A percentile compares a stretch with the other conserved stretches of the same genome.
These are phyloP conservation scores for Ophiostoma australiae DNA, from an alignment of 2,329 filamentous ascomycete species.

Conservation along the genomic window DNA sequence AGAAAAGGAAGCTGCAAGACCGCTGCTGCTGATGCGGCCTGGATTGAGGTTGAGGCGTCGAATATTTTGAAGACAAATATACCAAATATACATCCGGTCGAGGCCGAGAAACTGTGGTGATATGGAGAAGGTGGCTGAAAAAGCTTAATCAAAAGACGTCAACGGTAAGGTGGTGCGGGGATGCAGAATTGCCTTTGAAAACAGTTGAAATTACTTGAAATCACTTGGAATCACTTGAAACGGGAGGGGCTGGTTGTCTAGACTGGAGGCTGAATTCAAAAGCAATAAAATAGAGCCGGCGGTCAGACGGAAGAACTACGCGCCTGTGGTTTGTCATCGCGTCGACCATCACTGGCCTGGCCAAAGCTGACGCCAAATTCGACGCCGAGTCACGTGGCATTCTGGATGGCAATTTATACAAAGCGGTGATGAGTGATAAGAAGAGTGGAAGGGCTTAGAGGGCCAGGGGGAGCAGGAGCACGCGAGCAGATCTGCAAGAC, in stretches of 20 bases:
- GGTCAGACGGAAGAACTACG: constrained; percentile 21
- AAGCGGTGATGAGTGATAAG: not conserved
- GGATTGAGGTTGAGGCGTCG: not conserved
- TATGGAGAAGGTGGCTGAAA: not conserved
- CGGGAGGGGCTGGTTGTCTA: not conserved
- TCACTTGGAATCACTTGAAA: not conserved
- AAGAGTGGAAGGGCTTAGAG: too few species aligned
- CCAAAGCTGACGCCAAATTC: constrained; percentile 17
- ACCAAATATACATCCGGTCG: not conserved
- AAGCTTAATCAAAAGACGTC: not conserved
- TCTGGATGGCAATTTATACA: too few species aligned
- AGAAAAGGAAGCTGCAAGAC: not conserved
- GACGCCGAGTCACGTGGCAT: constrained; percentile 32
- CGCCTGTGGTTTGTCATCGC: constrained; percentile 30
- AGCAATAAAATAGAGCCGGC: not conserved
- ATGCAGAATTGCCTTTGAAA: not conserved
- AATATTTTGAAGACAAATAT: not conserved
- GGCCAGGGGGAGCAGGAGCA: not conserved
- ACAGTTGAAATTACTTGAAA: too few species aligned
- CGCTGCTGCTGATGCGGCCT: not conserved
- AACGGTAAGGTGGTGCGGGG: not conserved
- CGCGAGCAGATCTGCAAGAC: not conserved
- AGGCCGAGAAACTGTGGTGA: not conserved
- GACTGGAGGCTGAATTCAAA: not conserved
- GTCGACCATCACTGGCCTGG: not conserved